These are phyloP conservation scores for Cryphonectria carpinicola DNA, from an alignment of 2,329 filamentous ascomycete genomes.

Conservation along the genomic window DNA sequence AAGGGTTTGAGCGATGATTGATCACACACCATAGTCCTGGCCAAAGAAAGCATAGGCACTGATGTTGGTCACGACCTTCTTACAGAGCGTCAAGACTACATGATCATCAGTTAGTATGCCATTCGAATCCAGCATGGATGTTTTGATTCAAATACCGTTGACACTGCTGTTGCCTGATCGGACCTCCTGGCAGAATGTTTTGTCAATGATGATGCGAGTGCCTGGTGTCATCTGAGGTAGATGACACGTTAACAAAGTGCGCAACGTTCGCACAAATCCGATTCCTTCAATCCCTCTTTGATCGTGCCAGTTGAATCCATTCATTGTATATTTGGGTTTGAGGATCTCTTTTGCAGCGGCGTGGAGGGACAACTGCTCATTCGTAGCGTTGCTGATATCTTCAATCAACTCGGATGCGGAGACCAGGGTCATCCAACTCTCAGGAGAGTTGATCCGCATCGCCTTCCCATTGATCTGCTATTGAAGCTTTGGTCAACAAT, in stretches of 20 bases:
- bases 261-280: neutral
- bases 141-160: neutral
- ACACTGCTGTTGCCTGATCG: neutral
- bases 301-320: neutral
- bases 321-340: constrained; percentile 2
- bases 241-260: neutral
- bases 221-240: neutral
- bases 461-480: neutral
- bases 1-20: neutral
- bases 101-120: neutral
- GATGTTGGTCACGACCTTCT: neutral
- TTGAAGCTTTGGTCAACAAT: neutral
- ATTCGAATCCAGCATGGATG: neutral
- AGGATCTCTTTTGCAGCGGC: neutral
- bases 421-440: neutral
- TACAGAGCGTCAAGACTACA: neutral
- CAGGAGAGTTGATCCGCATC: neutral
- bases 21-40: neutral
- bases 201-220: neutral
- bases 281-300: neutral
- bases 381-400: neutral
- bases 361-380: neutral
- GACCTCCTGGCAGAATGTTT: neutral
- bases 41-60: neutral
- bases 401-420: neutral